Evolutionary conservation across 257 asterid genomes (phyloP), one percentile per base, ranked within the genome.

Genomic region (Voacanga thouarsii): DNA sequence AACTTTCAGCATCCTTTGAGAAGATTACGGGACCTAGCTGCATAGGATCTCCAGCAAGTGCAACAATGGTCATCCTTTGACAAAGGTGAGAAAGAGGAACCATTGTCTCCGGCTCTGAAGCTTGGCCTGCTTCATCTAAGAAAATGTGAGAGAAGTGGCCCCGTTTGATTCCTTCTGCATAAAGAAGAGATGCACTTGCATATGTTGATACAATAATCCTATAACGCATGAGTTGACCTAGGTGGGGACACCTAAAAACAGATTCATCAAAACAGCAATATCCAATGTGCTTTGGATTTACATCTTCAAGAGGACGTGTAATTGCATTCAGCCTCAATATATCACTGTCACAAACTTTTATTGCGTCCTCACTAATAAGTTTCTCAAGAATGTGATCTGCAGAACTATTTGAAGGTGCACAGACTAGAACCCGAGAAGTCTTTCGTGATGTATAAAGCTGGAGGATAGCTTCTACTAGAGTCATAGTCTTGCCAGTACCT

Each of bases 71-170:
- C 39, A 67, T 61, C 51, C 61, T 75, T 33, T 81, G 60, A 72
- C 87, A 82, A 71, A 90, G 90, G 73, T 95, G 91, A 60, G 99
- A 83, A 12, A 96, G 71, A 39, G 99, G 96, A 77, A 96, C 88
- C 99, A 96, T 87, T 60, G 97, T 85, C 65, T 96, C 99, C 10
- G 99, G 99, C 90, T 96, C 98, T 6, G 97, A 92, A 83, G 98
- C 97, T 80, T 96, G 99, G 51, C 96, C 99, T 7, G 99, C 99
- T 87, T 96, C 99, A 68, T 96, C 99, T 87, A 96, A 87, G 92
- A 96, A 90, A 77, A 96, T 79, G 75, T 90, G 89, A 5, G 96
- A 87, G 82, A 96, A 96, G 82, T 96, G 97, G 30, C 96, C 97
- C 71, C 85, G 84, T 56, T 2, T 83, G 41, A 93, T 77, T 78